Conservation (phyloP, 2,329 filamentous ascomycete species). For the Hortaea sp. region DNA sequence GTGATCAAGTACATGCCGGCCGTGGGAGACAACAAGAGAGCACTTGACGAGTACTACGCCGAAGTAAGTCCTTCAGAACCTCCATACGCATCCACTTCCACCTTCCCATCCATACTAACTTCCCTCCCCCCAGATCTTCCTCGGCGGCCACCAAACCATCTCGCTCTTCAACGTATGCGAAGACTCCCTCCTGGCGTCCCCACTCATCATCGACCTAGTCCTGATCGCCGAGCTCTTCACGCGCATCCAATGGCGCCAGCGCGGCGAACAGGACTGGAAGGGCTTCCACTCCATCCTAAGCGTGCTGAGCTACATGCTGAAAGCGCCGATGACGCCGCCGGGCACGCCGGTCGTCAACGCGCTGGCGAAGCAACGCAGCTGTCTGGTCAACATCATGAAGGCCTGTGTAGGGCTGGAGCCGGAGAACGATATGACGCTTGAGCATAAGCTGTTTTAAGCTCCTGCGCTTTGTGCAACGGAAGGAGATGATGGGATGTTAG, state of each 20-base stretch:
- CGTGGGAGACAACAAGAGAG: constrained; percentile 97
- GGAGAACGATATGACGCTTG: constrained; percentile 96
- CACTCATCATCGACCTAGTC: constrained; percentile 93
- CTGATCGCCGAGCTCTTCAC: constrained; percentile 96
- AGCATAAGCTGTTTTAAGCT: constrained; percentile 77
- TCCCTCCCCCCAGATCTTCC: constrained; percentile 58
- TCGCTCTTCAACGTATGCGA: constrained; percentile 98
- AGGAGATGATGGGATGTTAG: no score
- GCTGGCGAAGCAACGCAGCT: constrained; percentile 88
- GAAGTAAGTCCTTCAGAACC: constrained; percentile 38
- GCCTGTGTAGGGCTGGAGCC: constrained; percentile 94
- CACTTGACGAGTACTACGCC: constrained; percentile 96
- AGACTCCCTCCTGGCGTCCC: constrained; percentile 90
- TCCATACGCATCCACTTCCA: background rate
- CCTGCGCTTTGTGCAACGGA: background rate
- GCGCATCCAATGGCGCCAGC: constrained; percentile 76
- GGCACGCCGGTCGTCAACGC: constrained; percentile 94
- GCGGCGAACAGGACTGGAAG: constrained; percentile 60
- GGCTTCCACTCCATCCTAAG: constrained; percentile 95
- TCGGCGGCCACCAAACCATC: constrained; percentile 97
- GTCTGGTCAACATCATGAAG: constrained; percentile 96
- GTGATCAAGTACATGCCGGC: constrained; percentile 99
- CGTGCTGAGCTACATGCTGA: constrained; percentile 97
- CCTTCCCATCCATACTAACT: background rate
- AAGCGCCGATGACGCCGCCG: constrained; percentile 84